A percentile compares a stretch with the other conserved stretches of the same genome.
Conservation (phyloP, 106 monocot genomes). For the Phalaenopsis aphrodite region DNA sequence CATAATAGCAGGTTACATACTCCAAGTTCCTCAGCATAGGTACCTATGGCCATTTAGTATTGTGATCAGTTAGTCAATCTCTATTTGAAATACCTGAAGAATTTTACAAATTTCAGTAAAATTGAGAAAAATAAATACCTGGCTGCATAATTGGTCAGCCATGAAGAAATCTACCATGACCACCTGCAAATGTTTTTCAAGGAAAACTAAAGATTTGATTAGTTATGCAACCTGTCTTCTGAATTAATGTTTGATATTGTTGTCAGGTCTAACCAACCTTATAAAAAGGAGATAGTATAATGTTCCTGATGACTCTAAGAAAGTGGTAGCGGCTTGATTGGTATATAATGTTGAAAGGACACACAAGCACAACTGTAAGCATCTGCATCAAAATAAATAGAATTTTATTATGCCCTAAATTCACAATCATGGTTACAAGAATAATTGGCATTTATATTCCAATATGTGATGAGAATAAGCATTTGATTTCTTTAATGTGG, state of each 20-base stretch:
- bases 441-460: background rate
- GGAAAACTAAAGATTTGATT: background rate
- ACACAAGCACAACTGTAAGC: slow-evolving; percentile 56
- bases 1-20: slow-evolving; percentile 89
- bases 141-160: slow-evolving; percentile 99
- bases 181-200: slow-evolving; percentile 40
- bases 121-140: slow-evolving; percentile 39
- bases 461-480: background rate
- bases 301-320: slow-evolving; percentile 71
- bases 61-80: background rate
- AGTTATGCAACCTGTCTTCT: background rate
- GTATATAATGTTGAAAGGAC: slow-evolving; percentile 69
- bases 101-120: background rate
- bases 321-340: slow-evolving; percentile 60
- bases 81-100: background rate
- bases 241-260: background rate
- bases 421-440: background rate
- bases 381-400: slow-evolving; percentile 32
- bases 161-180: slow-evolving; percentile 98
- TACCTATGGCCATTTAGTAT: slow-evolving; percentile 40
- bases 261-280: slow-evolving; percentile 37
- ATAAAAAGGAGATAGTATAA: slow-evolving; percentile 81
- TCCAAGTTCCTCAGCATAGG: slow-evolving; percentile 88
- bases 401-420: slow-evolving; percentile 6
- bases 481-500: slow-evolving; percentile 4